A percentile compares a stretch with the other conserved stretches of the same genome.
phyloP scores from a whole-genome alignment of 257 asterid genomes.

The Eucommia ulmoides region DNA sequence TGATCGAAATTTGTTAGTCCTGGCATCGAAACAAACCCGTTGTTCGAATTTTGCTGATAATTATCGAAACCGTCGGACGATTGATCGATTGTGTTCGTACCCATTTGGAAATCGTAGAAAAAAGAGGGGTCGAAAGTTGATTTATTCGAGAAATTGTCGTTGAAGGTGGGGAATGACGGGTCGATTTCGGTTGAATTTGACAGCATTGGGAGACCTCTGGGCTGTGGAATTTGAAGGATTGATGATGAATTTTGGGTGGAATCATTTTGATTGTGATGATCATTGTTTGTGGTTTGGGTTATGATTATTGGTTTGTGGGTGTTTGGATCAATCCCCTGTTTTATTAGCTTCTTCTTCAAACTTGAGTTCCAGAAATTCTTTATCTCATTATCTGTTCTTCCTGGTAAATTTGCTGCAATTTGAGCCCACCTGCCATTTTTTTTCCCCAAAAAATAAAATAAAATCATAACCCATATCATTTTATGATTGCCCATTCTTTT shows the following conservation, averaged over 20 bases:
- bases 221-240: background rate
- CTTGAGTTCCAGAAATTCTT: conserved; percentile 1
- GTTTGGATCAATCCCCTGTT: conserved; percentile 2
- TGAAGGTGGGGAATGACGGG: background rate
- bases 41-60: background rate
- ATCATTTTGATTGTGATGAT: background rate
- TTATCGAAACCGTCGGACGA: background rate
- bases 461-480: no score
- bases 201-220: background rate
- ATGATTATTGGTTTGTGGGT: background rate
- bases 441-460: no score
- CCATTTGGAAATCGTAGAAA: background rate
- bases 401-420: conserved; percentile 4
- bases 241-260: no score
- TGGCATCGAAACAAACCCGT: background rate
- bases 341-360: conserved; percentile 1
- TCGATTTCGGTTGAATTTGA: background rate
- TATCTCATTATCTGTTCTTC: conserved; percentile 2
- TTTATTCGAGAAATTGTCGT: background rate
- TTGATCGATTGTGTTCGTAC: background rate
- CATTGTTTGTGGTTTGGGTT: background rate
- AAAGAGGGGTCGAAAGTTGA: background rate
- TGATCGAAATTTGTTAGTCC: background rate
- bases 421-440: conserved; percentile 3
- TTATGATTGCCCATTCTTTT: no score